Evolutionary conservation across 257 asterid species (phyloP).

Genomic region (Verbena officinalis): DNA sequence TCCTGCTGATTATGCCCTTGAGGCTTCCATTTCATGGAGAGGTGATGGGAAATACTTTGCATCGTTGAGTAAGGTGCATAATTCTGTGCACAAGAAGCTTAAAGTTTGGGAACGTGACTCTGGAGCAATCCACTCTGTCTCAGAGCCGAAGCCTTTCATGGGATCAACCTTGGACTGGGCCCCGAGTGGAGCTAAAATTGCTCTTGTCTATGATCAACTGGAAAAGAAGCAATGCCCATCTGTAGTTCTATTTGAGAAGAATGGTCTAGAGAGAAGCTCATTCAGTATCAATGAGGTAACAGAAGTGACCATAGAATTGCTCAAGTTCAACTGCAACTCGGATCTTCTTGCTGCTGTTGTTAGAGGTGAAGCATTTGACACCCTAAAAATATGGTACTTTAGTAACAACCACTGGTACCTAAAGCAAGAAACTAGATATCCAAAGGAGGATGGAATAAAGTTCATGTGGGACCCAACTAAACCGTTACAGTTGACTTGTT

Average conservation of each 20-base stretch:
- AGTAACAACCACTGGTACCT: slow-evolving; percentile 92
- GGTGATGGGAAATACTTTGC: slow-evolving; percentile 95
- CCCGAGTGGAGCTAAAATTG: slow-evolving; percentile 87
- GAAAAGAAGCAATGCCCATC: slow-evolving; percentile 64
- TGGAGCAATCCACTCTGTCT: slow-evolving; percentile 77
- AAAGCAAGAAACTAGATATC: slow-evolving; percentile 84
- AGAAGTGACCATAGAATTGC: slow-evolving; percentile 58
- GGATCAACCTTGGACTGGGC: slow-evolving; percentile 85
- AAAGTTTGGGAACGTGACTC: slow-evolving; percentile 98
- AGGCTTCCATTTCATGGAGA: slow-evolving; percentile 79
- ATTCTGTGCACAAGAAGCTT: slow-evolving; percentile 60
- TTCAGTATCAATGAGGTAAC: slow-evolving; percentile 59
- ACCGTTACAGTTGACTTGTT: slow-evolving; percentile 66
- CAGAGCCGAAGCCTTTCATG: slow-evolving; percentile 74
- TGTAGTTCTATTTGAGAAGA: slow-evolving; percentile 81
- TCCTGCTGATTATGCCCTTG: slow-evolving; percentile 51
- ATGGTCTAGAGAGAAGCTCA: slow-evolving; percentile 89
- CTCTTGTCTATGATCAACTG: slow-evolving; percentile 55
- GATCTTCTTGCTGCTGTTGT: slow-evolving; percentile 88
- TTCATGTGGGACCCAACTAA: slow-evolving; percentile 85
- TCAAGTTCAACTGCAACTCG: slow-evolving; percentile 88
- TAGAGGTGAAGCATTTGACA: slow-evolving; percentile 66
- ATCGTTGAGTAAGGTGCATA: slow-evolving; percentile 61
- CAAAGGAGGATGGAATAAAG: slow-evolving; percentile 60
- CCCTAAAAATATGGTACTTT: slow-evolving; percentile 79